Base-by-base conservation (phyloP, 306 rosid genomes). In the Glycine soja region DNA sequence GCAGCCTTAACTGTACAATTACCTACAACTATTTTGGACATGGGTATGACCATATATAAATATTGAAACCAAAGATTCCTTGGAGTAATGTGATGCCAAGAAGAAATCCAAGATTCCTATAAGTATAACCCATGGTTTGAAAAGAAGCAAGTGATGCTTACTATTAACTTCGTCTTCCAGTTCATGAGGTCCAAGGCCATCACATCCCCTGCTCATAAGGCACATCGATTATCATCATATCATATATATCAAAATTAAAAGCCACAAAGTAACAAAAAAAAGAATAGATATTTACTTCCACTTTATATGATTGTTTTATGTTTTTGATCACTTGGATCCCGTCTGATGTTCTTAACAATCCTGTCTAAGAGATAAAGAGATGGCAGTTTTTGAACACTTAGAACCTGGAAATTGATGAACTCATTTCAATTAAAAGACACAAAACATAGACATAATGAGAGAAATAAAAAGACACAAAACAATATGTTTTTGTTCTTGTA, bases 271-370 rank as follows among this genome's bases (percentile, higher is more conserved):
- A 72, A 47, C 67, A 16, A 77, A 53, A 67, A 15, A 54, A 64
- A 8, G 14, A 52, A 51, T 3, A 54, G 82, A 62, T 79, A 68
- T 73, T 88, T 91, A 93, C 97, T 88, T 91, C 97, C 94, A 93
- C 75, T 95, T 90, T 75, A 93, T 88, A 74, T 85, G 92, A 80
- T 91, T 93, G 85, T 89, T 93, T 54, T 94, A 90, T 42, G 90
- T 91, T 85, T 93, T 93, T n/a, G n/a, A n/a, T n/a, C n/a, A n/a
- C n/a, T n/a, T n/a, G n/a, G n/a, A n/a, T n/a, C n/a, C n/a, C n/a
- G n/a, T n/a, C n/a, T n/a, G n/a, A n/a, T n/a, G n/a, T n/a, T n/a
- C n/a, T n/a, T n/a, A n/a, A n/a, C n/a, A n/a, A n/a, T n/a, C n/a
- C n/a, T n/a, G n/a, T n/a, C n/a, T n/a, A n/a, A n/a, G n/a, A n/a